Evolutionary conservation across 169 alveolate species (phyloP).

Genomic region (Plasmodium coatneyi): DNA sequence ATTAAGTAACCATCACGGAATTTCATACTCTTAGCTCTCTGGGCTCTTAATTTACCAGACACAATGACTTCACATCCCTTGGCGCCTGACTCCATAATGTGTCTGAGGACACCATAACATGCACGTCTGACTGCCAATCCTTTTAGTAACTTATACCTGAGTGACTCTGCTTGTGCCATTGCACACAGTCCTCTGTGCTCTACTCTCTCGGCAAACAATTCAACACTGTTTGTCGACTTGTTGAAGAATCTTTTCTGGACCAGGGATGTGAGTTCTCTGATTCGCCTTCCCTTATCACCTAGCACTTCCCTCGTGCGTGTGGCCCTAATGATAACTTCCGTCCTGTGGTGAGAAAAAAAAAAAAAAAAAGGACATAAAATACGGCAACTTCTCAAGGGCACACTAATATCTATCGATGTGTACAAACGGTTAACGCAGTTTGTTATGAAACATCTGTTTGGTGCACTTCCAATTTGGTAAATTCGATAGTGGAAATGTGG

Average conservation of each 20-base stretch:
- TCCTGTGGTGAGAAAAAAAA: conserved; percentile 78
- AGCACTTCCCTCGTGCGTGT: conserved; percentile 97
- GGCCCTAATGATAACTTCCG: conserved; percentile 98
- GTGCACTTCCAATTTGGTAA: background rate
- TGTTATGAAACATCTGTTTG: background rate
- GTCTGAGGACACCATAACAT: conserved; percentile 97
- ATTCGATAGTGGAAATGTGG: background rate
- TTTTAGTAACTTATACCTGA: conserved; percentile 96
- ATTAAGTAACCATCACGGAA: conserved; percentile 98
- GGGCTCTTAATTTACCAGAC: conserved; percentile 99
- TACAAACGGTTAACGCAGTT: background rate
- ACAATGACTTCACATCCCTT: conserved; percentile 99
- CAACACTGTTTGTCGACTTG: conserved; percentile 96
- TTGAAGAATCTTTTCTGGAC: conserved; percentile 98
- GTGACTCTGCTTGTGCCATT: conserved; percentile 99
- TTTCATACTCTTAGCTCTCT: conserved; percentile 99
- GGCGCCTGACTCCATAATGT: conserved; percentile 98
- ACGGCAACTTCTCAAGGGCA: background rate
- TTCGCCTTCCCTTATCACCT: conserved; percentile 98
- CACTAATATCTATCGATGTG: background rate
- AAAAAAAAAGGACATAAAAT: conserved; percentile 41
- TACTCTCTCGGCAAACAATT: conserved; percentile 96
- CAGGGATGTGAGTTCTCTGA: conserved; percentile 97
- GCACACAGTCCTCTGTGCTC: conserved; percentile 98
- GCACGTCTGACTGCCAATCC: conserved; percentile 99